Evolutionary conservation across 257 asterid genomes (phyloP), one percentile per base, ranked within the genome.

Genomic region (Ajuga chamaepitys): DNA sequence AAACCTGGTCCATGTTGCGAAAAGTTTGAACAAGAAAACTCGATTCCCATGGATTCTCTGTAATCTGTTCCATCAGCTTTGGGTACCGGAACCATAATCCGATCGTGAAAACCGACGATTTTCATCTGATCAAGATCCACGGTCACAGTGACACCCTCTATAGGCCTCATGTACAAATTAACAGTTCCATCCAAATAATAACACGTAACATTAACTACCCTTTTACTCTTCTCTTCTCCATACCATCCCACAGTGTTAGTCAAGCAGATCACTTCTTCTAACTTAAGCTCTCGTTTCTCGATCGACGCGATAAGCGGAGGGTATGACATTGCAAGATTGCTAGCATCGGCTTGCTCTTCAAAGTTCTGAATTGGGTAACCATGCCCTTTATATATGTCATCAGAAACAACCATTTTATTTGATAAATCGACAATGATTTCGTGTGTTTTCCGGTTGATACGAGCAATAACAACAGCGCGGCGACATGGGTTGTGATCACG

Each of bases 111-210:
- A 0, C 72, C 78, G 0, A 48, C 7, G 57, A 85, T 76, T 35
- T 59, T 82, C 95, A 85, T 87, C 66, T 51, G 58, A 68, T 87
- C 97, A 62, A 90, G 86, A 76, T 82, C 92, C 66, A 90, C 86
- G 10, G 82, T 74, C 22, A 75, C 62, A 0, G 78, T 80, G 1
- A 90, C 70, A 13, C 90, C 95, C 66, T 90, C 95, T 5, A 87
- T 82, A 35, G 90, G 92, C 77, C 92, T 85, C 97, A 87, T 87
- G 66, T 82, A 85, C 21, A 82, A 30, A 60, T 90, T 90, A 13
- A 79, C 66, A 0, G 90, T 79, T 0, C 92, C 97, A 68, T 87
- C 88, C 71, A 74, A 34, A 47, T 87, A 90, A 28, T 80, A 85
- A 62, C 86, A 87, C 80, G 74, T 51, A 3, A 83, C 87, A 34